A percentile compares a stretch with the other conserved stretches of the same genome.
Evolutionary conservation across 805 yeast genomes (phyloP).

Genomic region (Candida sithepensis): DNA sequence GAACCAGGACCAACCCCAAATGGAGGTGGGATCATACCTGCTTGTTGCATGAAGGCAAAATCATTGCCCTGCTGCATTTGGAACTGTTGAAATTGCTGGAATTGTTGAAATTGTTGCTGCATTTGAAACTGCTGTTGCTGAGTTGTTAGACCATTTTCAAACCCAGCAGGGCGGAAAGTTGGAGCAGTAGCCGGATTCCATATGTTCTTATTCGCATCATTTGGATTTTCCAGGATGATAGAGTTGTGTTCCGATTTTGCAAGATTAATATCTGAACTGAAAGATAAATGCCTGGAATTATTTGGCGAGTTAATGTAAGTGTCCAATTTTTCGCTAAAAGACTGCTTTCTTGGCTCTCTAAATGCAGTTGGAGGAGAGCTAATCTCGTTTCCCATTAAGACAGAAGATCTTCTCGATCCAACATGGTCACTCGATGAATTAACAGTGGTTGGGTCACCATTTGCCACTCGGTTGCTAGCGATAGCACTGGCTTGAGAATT

Average conservation of each 20-base stretch:
- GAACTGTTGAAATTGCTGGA: slow-evolving; percentile 12
- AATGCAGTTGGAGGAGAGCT: slow-evolving; percentile 28
- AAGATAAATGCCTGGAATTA: slow-evolving; percentile 27
- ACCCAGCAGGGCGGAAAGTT: slow-evolving; percentile 50
- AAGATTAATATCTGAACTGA: slow-evolving; percentile 25
- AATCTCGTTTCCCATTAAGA: slow-evolving; percentile 33
- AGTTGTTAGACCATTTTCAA: slow-evolving; percentile 1
- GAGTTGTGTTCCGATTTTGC: slow-evolving; percentile 34
- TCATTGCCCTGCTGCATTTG: slow-evolving; percentile 12
- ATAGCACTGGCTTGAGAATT: slow-evolving; percentile 10
- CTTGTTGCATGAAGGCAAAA: slow-evolving; percentile 10
- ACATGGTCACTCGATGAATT: slow-evolving; percentile 27
- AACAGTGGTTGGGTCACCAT: slow-evolving; percentile 8
- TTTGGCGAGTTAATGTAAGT: slow-evolving; percentile 39
- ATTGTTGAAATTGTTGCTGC: slow-evolving; percentile 12
- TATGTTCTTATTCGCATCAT: slow-evolving; percentile 33
- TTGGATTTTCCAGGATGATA: slow-evolving; percentile 26
- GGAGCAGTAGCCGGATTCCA: slow-evolving; percentile 70
- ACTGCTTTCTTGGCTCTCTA: slow-evolving; percentile 38
- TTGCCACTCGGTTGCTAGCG: slow-evolving; percentile 7
- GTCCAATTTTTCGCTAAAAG: slow-evolving; percentile 62
- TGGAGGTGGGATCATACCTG: slow-evolving; percentile 17
- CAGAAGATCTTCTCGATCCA: slow-evolving; percentile 51
- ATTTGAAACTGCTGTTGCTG: slow-evolving; percentile 7
- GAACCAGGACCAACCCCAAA: slow-evolving; percentile 13